A percentile compares a stretch with the other conserved stretches of the same genome.
phyloP scores from a whole-genome alignment of 1,284 basidiomycete genomes.

The Sutorius eximius region DNA sequence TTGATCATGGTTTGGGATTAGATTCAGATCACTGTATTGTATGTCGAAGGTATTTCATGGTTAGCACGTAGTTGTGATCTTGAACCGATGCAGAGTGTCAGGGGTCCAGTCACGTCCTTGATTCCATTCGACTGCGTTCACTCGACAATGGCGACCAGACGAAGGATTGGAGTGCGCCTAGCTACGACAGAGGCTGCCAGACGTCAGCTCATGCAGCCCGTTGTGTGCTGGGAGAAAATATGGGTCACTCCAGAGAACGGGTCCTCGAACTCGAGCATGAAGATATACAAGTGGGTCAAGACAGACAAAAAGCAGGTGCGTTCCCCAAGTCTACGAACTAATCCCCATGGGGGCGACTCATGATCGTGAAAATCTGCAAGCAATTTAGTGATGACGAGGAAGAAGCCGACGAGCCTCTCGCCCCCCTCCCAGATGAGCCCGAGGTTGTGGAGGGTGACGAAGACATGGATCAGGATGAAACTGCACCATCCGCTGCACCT shows the following conservation, averaged over 20 bases:
- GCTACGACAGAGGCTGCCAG: conserved; percentile 76
- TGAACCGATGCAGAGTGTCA: conserved; percentile 12
- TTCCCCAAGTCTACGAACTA: conserved; percentile 7
- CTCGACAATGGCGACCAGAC: conserved; percentile 59
- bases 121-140: background rate
- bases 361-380: conserved; percentile 37
- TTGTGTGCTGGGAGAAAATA: conserved; percentile 73
- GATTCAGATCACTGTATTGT: background rate
- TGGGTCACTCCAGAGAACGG: conserved; percentile 59
- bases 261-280: conserved; percentile 55
- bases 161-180: conserved; percentile 71
- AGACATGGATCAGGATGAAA: conserved; percentile 66
- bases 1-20: background rate
- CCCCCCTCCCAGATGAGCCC: conserved; percentile 71
- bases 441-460: conserved; percentile 62
- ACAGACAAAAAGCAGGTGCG: conserved; percentile 71
- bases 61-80: background rate
- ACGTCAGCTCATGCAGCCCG: conserved; percentile 78
- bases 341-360: conserved; percentile 2
- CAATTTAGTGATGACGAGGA: conserved; percentile 82
- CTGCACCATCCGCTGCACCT: conserved; percentile 49
- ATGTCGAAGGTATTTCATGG: background rate
- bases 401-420: conserved; percentile 71
- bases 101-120: conserved; percentile 16
- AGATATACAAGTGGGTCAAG: conserved; percentile 71